Base-by-base conservation (phyloP, 768 basidiomycete species). In the Tricholoma terreum region DNA sequence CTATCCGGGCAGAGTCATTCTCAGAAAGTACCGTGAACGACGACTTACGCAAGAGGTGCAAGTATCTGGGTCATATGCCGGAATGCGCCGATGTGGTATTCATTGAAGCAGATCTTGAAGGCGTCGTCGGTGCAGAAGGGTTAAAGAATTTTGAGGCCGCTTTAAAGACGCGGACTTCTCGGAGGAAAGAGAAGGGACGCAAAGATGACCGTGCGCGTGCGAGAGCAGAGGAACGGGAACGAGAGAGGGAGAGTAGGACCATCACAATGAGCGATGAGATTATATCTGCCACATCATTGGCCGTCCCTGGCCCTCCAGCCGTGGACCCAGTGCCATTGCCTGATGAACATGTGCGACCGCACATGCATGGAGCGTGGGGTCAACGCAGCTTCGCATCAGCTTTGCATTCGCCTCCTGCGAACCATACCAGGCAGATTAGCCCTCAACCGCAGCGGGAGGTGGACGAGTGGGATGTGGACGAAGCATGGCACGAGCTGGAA, bases 51-150 rank as follows among this genome's bases (percentile, higher is more conserved):
- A 91, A 93, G 72, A 87, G 95, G 31, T 98, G 93, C 79, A 96
- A 95, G 69, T 98, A 98, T 71, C 87, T 99, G 59, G 85, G 85
- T 3, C 95, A 98, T 71, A 80, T 98, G 63, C 92, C 95, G 1
- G 87, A 92, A 56, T 87, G 92, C 43, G 87, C 92, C 35, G 95
- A 98, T 65, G 92, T 98, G 45, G 88, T 94, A 21, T 98, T 98
- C 71, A 77, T 98, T 54, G 95, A 99, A 72, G 85, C 92, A 7
- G 89, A 96, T 67, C 75, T 98, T 15, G 78, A 81, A 56, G 78
- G 77, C 6, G 89, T 95, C 34, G 90, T 98, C 17, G 89, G 92
- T 30, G 65, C 68, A 12, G 87, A 87, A 10, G 86, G 88, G 0
- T 69, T 98, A 54, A 87, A 83, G 76, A 87, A 82, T 56, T 99